These are phyloP conservation scores for Colletotrichum zoysiae DNA, from an alignment of 2,329 filamentous ascomycete species.

Conservation along the genomic window DNA sequence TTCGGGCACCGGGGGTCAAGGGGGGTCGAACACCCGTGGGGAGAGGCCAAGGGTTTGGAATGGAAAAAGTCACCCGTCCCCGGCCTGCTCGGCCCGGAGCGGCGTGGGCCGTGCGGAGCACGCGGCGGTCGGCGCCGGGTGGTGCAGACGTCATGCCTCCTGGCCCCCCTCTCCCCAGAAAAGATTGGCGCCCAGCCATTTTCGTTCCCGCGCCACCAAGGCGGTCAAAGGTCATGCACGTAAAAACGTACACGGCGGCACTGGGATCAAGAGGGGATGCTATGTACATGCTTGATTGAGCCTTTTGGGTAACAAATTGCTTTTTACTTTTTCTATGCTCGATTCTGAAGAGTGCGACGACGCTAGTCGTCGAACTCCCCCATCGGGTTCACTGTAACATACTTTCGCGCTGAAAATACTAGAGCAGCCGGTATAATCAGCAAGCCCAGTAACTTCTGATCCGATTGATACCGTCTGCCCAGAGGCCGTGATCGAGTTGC, in stretches of 20 bases:
- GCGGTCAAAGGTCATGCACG: constrained; percentile 1
- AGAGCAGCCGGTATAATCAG: not conserved
- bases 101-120: constrained; percentile 17
- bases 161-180: not conserved
- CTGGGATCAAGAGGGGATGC: not conserved
- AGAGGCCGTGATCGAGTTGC: constrained; percentile 15
- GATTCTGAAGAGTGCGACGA: not conserved
- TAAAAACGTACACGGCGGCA: not conserved
- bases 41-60: not conserved
- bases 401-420: not conserved
- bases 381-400: not conserved
- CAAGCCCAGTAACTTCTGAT: constrained; percentile 1
- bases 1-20: not conserved
- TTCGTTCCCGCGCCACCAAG: not conserved
- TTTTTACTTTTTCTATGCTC: constrained; percentile 29
- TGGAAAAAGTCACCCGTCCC: not conserved
- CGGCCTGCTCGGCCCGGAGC: constrained; percentile 20
- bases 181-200: not conserved
- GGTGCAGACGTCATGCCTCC: not conserved
- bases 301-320: constrained; percentile 15
- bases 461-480: not conserved
- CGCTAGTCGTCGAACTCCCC: constrained; percentile 1
- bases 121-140: constrained; percentile 24
- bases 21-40: not conserved
- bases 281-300: not conserved